These are phyloP conservation scores for Salix caprea DNA, from an alignment of 345 rosid genomes.

Conservation along the genomic window DNA sequence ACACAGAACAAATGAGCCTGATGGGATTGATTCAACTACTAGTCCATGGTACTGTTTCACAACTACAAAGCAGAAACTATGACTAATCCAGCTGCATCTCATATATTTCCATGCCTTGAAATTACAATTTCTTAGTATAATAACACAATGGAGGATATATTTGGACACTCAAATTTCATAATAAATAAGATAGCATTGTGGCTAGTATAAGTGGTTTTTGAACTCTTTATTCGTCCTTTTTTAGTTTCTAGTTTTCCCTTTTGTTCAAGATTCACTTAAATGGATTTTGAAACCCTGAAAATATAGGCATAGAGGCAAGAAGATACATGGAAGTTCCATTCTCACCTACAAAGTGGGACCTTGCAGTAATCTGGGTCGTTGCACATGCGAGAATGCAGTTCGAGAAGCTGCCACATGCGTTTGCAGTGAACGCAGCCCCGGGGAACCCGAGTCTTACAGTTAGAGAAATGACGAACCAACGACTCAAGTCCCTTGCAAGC, in stretches of 20 bases:
- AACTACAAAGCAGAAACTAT: neutral
- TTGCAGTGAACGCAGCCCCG: conserved; percentile 73
- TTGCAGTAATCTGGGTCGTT: conserved; percentile 64
- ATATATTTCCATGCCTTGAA: neutral
- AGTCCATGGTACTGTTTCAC: neutral
- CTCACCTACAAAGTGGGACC: conserved; percentile 85
- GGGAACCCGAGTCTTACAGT: conserved; percentile 65
- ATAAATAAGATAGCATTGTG: neutral
- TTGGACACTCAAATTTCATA: neutral
- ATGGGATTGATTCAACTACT: neutral
- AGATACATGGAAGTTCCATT: neutral
- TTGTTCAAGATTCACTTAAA: neutral
- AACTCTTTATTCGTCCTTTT: neutral
- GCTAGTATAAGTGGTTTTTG: neutral
- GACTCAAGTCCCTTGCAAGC: conserved; percentile 83
- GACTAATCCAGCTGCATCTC: neutral
- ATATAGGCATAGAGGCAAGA: neutral
- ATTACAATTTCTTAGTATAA: neutral
- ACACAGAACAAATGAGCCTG: neutral
- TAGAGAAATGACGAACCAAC: conserved; percentile 72
- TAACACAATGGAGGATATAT: neutral
- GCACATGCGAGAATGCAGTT: conserved; percentile 84
- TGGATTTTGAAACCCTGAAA: neutral
- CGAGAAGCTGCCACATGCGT: conserved; percentile 89
- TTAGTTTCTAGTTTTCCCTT: neutral